Percentiles rank a stretch among this genome's conserved stretches.
Conservation (phyloP, 1,284 basidiomycete genomes). For the Trametes sp. region DNA sequence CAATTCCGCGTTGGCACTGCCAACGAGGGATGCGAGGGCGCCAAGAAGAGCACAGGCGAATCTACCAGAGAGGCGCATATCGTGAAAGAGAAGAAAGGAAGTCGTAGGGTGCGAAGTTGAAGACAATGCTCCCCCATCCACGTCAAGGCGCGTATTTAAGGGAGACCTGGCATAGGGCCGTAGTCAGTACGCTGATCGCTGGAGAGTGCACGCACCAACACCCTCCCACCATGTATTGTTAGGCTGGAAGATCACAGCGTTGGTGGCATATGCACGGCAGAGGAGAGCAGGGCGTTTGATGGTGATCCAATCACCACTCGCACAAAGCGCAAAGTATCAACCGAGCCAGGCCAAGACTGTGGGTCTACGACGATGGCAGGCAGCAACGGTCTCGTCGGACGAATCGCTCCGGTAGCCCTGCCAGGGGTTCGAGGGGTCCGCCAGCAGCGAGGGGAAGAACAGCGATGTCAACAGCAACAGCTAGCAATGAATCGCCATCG, state of each 20-base stretch:
- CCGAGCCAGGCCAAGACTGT: no score
- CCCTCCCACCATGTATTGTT: background rate
- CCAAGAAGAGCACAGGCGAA: conserved; percentile 2
- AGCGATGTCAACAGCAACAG: no score
- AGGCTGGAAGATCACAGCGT: background rate
- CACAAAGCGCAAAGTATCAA: background rate
- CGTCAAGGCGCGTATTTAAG: background rate
- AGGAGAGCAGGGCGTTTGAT: background rate
- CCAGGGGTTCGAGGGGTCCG: background rate
- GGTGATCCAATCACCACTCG: background rate
- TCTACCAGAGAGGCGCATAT: conserved; percentile 5
- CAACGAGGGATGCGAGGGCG: conserved; percentile 10
- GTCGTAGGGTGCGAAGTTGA: background rate
- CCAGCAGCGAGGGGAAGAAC: no score
- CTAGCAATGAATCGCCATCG: no score
- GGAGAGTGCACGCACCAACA: background rate
- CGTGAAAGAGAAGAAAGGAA: background rate
- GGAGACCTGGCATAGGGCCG: background rate
- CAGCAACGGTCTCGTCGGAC: no score
- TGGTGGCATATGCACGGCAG: background rate
- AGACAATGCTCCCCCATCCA: background rate
- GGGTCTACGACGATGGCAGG: no score
- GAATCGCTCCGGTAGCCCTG: no score
- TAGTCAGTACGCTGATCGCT: background rate
- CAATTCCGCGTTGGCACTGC: conserved; percentile 16